Evolutionary conservation across 371 early-diverging fungal genomes (phyloP).

Genomic region (Funneliformis caledonium): DNA sequence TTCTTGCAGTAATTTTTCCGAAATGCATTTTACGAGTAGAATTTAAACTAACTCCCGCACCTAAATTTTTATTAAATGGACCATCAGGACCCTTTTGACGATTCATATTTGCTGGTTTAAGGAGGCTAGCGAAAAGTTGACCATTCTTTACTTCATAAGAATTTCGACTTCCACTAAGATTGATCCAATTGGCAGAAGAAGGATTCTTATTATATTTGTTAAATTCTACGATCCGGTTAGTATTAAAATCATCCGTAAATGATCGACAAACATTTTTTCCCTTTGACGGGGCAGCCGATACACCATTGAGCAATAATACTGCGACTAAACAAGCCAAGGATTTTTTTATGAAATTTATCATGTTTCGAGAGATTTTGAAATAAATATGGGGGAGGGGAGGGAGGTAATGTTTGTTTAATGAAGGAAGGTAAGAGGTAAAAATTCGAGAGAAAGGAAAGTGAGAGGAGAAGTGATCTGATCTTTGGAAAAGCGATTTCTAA

Average conservation of each 20-base stretch:
- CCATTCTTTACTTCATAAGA: not conserved
- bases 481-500: too few relatives aligned
- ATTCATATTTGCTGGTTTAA: not conserved
- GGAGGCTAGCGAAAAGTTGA: not conserved
- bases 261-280: conserved; percentile 28
- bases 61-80: conserved; percentile 7
- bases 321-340: too few relatives aligned
- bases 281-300: not conserved
- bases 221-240: conserved; percentile 9
- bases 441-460: too few relatives aligned
- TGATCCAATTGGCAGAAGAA: conserved; percentile 31
- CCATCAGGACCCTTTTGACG: not conserved
- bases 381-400: too few relatives aligned
- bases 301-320: too few relatives aligned
- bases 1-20: conserved; percentile 28
- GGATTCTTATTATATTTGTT: not conserved
- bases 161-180: not conserved
- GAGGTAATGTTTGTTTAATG: too few relatives aligned
- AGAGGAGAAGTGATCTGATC: too few relatives aligned
- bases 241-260: not conserved
- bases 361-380: too few relatives aligned
- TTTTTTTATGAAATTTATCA: too few relatives aligned
- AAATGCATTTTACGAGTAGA: conserved; percentile 29
- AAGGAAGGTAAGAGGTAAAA: too few relatives aligned
- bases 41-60: conserved; percentile 3